Percentiles rank a stretch among this genome's conserved stretches.
These are phyloP conservation scores for Heimioporus sp. DNA, from an alignment of 768 basidiomycete genomes.

Conservation along the genomic window DNA sequence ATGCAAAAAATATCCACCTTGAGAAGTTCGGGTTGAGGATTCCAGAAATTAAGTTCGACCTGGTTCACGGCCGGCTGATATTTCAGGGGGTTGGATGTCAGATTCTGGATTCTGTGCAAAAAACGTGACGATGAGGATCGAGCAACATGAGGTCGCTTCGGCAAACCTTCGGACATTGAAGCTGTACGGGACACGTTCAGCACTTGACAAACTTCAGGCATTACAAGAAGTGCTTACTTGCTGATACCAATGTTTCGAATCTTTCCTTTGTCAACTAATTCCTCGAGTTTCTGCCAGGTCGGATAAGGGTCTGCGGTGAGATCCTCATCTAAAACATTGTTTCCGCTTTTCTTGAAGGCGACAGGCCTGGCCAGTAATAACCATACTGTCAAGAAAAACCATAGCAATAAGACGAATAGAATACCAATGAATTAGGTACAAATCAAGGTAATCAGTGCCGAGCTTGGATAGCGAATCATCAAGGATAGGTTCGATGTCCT, in stretches of 20 bases:
- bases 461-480: constrained; percentile 64
- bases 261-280: constrained; percentile 75
- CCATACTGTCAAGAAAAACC: background rate
- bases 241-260: constrained; percentile 78
- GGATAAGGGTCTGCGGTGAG: constrained; percentile 71
- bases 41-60: constrained; percentile 75
- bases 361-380: constrained; percentile 47
- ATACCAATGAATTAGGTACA: constrained; percentile 82
- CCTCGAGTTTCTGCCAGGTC: constrained; percentile 80
- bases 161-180: constrained; percentile 57
- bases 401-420: constrained; percentile 4
- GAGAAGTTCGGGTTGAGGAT: constrained; percentile 75
- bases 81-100: constrained; percentile 60
- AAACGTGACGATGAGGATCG: background rate
- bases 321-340: constrained; percentile 45
- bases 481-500: constrained; percentile 64
- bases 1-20: constrained; percentile 39
- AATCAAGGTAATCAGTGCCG: constrained; percentile 69
- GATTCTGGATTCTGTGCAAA: constrained; percentile 48
- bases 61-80: constrained; percentile 72
- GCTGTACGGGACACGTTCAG: constrained; percentile 23
- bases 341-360: constrained; percentile 58
- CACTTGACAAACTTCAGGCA: background rate
- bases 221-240: constrained; percentile 49
- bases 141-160: background rate